Base-by-base conservation (phyloP, 2,329 filamentous ascomycete genomes). In the Purpureocillium takamizusanense region DNA sequence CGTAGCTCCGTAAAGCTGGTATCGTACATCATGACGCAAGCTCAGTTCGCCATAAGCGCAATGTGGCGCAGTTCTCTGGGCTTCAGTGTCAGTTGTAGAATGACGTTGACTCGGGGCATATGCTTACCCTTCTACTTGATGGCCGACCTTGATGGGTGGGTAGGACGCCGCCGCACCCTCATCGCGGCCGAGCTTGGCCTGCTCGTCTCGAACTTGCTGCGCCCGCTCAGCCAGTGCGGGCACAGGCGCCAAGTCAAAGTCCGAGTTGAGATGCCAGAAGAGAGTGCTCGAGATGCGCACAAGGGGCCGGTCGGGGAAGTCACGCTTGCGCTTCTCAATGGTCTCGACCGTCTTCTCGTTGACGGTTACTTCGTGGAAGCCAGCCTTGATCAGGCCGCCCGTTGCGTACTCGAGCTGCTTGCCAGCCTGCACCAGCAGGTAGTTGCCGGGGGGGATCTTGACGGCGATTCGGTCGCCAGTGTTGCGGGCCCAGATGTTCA, bases 401-500 rank as follows among this genome's bases (percentile, higher is more conserved):
- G 74, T 78, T 36, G 76, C 56, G 58, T 79, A 69, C 62, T 79
- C 75, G 40, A 79, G 63, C 60, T 79, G 75, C 62, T 78, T 78
- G 41, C 75, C 75, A 2, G 75, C 75, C 51, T 79, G 75, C 7
- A 79, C 75, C 13, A 79, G 65, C 13, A 79, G 62, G 54, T 77
- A 65, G 53, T 73, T 74, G 4, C 74, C 73, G 3, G 60, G 59
- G 0, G 75, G 75, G 46, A 79, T 78, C 57, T 68, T 67, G 45
- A 79, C 75, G 33, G 74, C 56, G 46, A 79, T 76, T 46, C 69
- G 68, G 44, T 62, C 65, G 33, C 75, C 75, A 2, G 74, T 78
- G 65, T 79, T 79, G 47, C 75, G 72, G 16, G 74, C 75, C 75
- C 75, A 79, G 50, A 79, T 71, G 60, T 79, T 69, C 47, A 79